These are phyloP conservation scores for Apiospora saccharicola DNA, from an alignment of 2,329 filamentous ascomycete genomes.

Conservation along the genomic window DNA sequence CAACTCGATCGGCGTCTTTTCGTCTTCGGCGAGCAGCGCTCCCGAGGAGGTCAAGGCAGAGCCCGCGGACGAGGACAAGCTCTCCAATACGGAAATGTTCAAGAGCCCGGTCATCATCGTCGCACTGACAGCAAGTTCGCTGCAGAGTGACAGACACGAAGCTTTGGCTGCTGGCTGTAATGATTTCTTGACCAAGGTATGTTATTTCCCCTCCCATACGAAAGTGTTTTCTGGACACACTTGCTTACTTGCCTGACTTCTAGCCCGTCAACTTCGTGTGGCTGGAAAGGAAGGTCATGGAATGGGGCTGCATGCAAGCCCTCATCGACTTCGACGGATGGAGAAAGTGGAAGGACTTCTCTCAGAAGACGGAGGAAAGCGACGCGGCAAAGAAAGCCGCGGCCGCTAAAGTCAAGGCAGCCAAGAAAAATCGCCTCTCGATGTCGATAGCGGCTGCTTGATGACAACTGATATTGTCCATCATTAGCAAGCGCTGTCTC, in stretches of 20 bases:
- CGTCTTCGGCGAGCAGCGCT: slow-evolving; percentile 67
- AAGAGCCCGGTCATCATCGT: slow-evolving; percentile 99
- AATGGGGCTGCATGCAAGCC: slow-evolving; percentile 99
- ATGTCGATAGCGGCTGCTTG: slow-evolving; percentile 43
- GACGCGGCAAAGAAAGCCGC: slow-evolving; percentile 52
- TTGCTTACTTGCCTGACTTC: neutral
- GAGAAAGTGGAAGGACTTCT: slow-evolving; percentile 94
- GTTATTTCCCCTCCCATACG: slow-evolving; percentile 32
- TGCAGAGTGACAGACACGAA: slow-evolving; percentile 95
- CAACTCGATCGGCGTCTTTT: slow-evolving; percentile 92
- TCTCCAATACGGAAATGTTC: slow-evolving; percentile 76
- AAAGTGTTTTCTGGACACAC: neutral
- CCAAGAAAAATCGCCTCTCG: slow-evolving; percentile 55
- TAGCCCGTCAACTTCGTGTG: slow-evolving; percentile 97
- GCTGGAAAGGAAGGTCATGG: slow-evolving; percentile 96
- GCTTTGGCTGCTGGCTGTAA: slow-evolving; percentile 96
- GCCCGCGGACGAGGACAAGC: slow-evolving; percentile 70
- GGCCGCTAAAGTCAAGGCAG: slow-evolving; percentile 42
- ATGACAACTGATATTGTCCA: neutral
- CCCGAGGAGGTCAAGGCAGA: slow-evolving; percentile 56
- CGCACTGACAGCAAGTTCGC: slow-evolving; percentile 88
- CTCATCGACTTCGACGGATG: slow-evolving; percentile 98
- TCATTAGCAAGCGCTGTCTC: neutral
- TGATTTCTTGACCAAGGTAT: slow-evolving; percentile 95
- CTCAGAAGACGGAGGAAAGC: slow-evolving; percentile 53